A percentile compares a stretch with the other conserved stretches of the same genome.
Conservation (phyloP, 2,329 filamentous ascomycete species). For the Ceratocystis variospora region DNA sequence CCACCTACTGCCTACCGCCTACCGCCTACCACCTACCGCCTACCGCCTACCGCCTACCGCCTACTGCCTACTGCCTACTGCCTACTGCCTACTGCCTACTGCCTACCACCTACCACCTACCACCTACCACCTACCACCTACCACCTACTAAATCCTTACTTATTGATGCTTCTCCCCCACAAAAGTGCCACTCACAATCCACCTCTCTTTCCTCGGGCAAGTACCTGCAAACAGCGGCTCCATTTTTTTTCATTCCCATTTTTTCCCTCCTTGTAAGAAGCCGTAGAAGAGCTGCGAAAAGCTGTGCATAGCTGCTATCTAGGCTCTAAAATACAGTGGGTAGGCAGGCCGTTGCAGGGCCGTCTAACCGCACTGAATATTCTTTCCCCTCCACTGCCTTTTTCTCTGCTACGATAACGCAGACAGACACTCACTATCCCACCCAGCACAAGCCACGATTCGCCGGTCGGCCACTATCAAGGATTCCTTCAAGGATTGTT, state of each 20-base stretch:
- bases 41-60: too few relatives aligned
- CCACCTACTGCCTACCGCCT: too few relatives aligned
- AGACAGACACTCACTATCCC: not conserved
- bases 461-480: not conserved
- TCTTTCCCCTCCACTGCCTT: not conserved
- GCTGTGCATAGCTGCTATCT: too few relatives aligned
- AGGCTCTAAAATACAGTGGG: too few relatives aligned
- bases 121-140: too few relatives aligned
- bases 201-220: conserved; percentile 13
- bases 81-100: too few relatives aligned
- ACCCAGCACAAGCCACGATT: not conserved
- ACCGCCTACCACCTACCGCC: too few relatives aligned
- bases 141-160: not conserved
- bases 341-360: too few relatives aligned
- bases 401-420: not conserved
- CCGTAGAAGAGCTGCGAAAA: too few relatives aligned
- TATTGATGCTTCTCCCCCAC: not conserved
- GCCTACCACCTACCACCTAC: too few relatives aligned
- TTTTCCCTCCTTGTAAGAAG: not conserved
- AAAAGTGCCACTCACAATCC: not conserved
- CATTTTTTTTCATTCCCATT: not conserved
- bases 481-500: conserved; percentile 8
- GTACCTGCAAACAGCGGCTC: not conserved
- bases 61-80: too few relatives aligned
- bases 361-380: too few relatives aligned